phyloP scores from a whole-genome alignment of 331 rosid genomes.

The Arachis monticola region DNA sequence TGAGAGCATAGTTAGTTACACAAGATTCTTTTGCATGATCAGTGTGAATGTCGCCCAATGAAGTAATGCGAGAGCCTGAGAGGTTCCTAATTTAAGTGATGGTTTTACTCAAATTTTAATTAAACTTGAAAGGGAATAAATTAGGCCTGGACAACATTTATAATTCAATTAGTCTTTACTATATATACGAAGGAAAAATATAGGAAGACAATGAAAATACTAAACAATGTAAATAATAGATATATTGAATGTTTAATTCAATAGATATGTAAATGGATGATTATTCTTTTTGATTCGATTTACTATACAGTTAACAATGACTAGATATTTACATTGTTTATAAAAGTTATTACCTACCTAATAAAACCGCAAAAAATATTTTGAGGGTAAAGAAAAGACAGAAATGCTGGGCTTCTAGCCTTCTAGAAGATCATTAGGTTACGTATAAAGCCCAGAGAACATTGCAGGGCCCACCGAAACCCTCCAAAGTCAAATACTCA shows the following conservation, averaged over 20 bases:
- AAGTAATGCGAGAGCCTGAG: not conserved
- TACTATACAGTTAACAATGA: no score
- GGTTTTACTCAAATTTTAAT: not conserved
- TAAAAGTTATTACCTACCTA: no score
- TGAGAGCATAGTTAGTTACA: not conserved
- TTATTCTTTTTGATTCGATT: no score
- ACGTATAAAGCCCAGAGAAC: conserved; percentile 50
- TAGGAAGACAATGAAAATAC: no score
- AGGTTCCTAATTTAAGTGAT: not conserved
- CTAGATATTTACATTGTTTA: no score
- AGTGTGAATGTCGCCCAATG: not conserved
- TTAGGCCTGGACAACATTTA: not conserved
- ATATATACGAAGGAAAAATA: no score
- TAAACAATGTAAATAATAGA: no score
- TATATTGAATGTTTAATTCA: no score
- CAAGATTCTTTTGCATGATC: conserved; percentile 4
- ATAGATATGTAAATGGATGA: no score
- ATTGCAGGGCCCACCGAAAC: conserved; percentile 41
- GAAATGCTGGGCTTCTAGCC: conserved; percentile 16
- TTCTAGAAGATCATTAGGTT: conserved; percentile 51
- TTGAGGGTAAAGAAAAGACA: no score
- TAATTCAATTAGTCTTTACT: not conserved
- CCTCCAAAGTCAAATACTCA: conserved; percentile 60
- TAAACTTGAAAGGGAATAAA: not conserved
- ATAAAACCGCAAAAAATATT: no score